Base-by-base conservation (phyloP, 2,329 filamentous ascomycete genomes). In the Monosporascus sp. region DNA sequence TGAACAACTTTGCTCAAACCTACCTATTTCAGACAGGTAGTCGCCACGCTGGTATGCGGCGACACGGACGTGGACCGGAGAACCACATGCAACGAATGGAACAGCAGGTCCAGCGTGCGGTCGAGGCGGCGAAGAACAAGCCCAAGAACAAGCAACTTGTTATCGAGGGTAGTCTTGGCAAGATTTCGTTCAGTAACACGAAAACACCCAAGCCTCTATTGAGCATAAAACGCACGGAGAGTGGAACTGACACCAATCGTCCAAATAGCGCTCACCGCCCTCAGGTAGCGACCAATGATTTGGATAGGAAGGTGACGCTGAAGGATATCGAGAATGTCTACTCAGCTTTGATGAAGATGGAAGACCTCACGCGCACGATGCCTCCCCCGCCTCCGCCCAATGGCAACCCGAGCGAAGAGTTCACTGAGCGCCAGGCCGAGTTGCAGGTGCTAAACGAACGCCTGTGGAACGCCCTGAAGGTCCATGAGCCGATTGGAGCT, bases 51-150 rank as follows among this genome's bases (percentile, higher is more conserved):
- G 83, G 82, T 43, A 82, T 83, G 66, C 79, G 91, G 57, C 83
- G 91, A 58, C 85, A 94, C 61, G 84, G 86, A 55, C 83, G 90
- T 54, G 90, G 88, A 44, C 91, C 90, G 18, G 94, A 99, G 69
- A 99, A 97, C 68, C 94, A 99, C 66, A 90, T 97, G 75, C 94
- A 97, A 69, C 87, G 94, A 52, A 99, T 99, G 94, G 93, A 99
- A 71, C 94, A 99, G 71, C 94, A 99, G 71, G 95, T 99, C 14
- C 93, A 97, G 69, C 86, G 94, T 52, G 94, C 94, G 24, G 94
- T 99, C 0, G 94, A 99, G 67, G 94, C 94, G 1, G 94, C 94
- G 50, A 99, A 97, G 75, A 90, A 91, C 55, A 93, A 96, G 71
- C 94, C 94, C 14, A 99, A 99, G 78, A 97, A 96, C 67, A 96